Percentiles rank a stretch among this genome's conserved stretches.
Evolutionary conservation across 2,329 filamentous ascomycete species (phyloP).

Genomic region (Ophiobolus disseminans): DNA sequence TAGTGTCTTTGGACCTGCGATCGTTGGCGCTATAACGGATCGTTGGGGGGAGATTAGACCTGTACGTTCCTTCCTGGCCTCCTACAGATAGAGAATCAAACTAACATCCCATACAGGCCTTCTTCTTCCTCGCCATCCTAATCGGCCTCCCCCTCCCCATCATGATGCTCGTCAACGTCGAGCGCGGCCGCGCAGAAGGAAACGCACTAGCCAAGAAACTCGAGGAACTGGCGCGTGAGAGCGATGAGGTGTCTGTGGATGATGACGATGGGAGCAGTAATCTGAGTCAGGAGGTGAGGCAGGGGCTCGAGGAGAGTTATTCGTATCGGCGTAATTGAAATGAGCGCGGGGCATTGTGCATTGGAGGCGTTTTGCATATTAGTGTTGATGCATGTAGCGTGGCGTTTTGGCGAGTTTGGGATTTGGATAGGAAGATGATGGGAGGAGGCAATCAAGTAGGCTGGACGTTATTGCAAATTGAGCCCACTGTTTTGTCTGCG

Average conservation of each 20-base stretch:
- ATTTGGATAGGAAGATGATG: no score
- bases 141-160: slow-evolving; percentile 84
- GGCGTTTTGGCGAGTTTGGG: not conserved
- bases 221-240: slow-evolving; percentile 25
- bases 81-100: not conserved
- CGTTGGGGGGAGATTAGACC: slow-evolving; percentile 59
- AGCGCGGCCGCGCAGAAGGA: slow-evolving; percentile 59
- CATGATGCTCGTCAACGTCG: slow-evolving; percentile 84
- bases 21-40: slow-evolving; percentile 93
- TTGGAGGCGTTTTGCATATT: not conserved
- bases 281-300: slow-evolving; percentile 19
- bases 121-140: slow-evolving; percentile 88
- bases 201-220: slow-evolving; percentile 50
- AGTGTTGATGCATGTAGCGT: not conserved
- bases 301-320: slow-evolving; percentile 20
- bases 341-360: slow-evolving; percentile 7
- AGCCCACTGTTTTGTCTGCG: no score
- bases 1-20: slow-evolving; percentile 89
- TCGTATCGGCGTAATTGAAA: slow-evolving; percentile 26
- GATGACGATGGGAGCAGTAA: slow-evolving; percentile 17
- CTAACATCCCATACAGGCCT: slow-evolving; percentile 60
- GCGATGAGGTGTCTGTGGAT: slow-evolving; percentile 12
- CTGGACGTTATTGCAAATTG: no score
- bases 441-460: no score
- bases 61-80: slow-evolving; percentile 31